phyloP scores from a whole-genome alignment of 23 red algal genomes.

The Cyanidium caldarium region DNA sequence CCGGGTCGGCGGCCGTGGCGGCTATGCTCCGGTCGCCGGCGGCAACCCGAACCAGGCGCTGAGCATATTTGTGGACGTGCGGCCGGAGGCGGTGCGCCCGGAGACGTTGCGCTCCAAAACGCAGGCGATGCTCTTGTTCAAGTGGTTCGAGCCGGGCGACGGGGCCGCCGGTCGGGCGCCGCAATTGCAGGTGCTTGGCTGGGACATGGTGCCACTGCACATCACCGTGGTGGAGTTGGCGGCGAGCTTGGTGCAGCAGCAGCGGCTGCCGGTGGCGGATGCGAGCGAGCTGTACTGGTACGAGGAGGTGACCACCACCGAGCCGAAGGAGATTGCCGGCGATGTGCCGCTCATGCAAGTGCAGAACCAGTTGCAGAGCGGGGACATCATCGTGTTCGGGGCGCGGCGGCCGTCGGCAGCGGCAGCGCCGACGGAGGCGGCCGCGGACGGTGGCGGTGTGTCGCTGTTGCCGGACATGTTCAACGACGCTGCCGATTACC shows the following conservation, averaged over 20 bases:
- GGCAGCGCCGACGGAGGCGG: neutral
- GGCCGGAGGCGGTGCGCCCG: neutral
- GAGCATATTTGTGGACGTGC: slow-evolving; percentile 10
- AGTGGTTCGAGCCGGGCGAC: neutral
- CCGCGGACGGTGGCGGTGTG: neutral
- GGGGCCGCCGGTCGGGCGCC: neutral
- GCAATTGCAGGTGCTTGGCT: neutral
- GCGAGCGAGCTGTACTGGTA: neutral
- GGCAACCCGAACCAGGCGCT: slow-evolving; percentile 18
- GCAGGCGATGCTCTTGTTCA: neutral
- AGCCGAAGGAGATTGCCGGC: neutral
- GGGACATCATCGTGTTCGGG: slow-evolving; percentile 12
- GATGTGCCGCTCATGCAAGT: neutral
- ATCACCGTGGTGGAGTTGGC: neutral
- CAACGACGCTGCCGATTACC: neutral
- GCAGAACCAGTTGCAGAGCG: slow-evolving; percentile 3
- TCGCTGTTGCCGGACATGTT: neutral
- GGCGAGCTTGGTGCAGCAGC: neutral
- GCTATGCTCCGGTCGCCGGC: slow-evolving; percentile 9
- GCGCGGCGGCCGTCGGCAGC: neutral
- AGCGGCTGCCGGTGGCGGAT: neutral
- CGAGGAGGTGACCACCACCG: neutral
- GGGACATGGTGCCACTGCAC: neutral
- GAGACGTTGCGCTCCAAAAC: neutral
- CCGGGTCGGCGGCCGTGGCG: neutral